Percentiles rank a stretch among this genome's conserved stretches.
Evolutionary conservation across 257 asterid genomes (phyloP).

Genomic region (Solanum pinnatisectum): DNA sequence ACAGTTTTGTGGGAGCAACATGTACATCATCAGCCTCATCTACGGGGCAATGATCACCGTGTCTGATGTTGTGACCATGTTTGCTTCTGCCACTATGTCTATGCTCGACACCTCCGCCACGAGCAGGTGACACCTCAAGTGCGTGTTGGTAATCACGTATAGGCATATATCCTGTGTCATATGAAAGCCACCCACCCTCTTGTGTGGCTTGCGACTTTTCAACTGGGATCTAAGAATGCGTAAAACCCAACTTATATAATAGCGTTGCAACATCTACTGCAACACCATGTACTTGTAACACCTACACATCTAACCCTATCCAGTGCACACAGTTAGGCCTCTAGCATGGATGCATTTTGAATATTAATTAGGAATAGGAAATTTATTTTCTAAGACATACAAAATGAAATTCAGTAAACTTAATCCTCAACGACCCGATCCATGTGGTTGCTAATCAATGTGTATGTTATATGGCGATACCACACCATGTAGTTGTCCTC

Average conservation of each 20-base stretch:
- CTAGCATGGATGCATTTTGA: background rate
- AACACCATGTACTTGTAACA: background rate
- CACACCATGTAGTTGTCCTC: background rate
- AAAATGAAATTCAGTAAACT: background rate
- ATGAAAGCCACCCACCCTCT: background rate
- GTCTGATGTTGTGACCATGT: background rate
- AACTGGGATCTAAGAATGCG: background rate
- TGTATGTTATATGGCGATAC: background rate
- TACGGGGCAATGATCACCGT: background rate
- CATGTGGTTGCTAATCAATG: background rate
- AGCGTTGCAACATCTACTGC: background rate
- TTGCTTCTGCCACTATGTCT: background rate
- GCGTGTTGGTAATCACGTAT: background rate
- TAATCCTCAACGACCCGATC: background rate
- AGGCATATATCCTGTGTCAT: background rate
- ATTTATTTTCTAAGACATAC: background rate
- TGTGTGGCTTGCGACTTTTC: background rate
- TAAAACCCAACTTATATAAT: background rate
- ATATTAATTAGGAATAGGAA: background rate
- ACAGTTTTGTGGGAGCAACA: background rate
- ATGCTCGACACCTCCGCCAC: background rate
- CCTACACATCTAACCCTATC: background rate
- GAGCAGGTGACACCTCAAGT: background rate
- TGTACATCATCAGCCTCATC: background rate
- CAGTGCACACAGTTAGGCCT: background rate